Conservation (phyloP, 805 yeast genomes). For the Maudiozyma barnettii region DNA sequence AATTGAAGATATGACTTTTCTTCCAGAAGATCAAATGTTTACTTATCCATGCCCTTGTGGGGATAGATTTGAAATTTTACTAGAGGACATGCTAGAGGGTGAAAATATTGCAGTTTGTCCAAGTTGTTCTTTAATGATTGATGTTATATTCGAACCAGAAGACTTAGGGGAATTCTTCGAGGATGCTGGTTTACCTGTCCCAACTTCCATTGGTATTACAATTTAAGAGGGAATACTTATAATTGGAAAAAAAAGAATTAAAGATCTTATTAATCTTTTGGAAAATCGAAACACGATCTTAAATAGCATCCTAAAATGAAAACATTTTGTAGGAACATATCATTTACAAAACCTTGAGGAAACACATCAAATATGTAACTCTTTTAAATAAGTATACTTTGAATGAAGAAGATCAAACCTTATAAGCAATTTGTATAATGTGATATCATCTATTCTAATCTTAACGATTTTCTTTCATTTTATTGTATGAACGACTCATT, state of each 20-base stretch:
- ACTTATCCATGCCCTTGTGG: constrained; percentile 98
- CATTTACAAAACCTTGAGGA: too few species aligned
- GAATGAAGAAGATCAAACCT: too few species aligned
- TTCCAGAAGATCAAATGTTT: constrained; percentile 68
- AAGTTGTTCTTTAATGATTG: constrained; percentile 85
- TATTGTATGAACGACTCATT: too few species aligned
- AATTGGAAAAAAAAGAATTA: background rate
- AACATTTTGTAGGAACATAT: too few species aligned
- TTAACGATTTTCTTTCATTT: too few species aligned
- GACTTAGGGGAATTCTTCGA: constrained; percentile 35
- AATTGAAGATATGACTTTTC: constrained; percentile 92
- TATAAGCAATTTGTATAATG: too few species aligned
- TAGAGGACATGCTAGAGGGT: constrained; percentile 82
- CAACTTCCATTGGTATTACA: constrained; percentile 3
- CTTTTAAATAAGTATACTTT: too few species aligned
- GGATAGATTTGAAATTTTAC: constrained; percentile 75
- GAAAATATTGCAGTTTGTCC: constrained; percentile 95
- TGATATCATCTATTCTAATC: too few species aligned
- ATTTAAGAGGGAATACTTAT: background rate
- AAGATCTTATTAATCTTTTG: background rate
- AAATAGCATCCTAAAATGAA: too few species aligned
- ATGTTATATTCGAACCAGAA: constrained; percentile 72
- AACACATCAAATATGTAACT: too few species aligned
- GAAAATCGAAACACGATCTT: background rate
- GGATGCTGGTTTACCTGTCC: constrained; percentile 27